Base-by-base conservation (phyloP, 352 stramenopile species). In the Detonula confervacea region DNA sequence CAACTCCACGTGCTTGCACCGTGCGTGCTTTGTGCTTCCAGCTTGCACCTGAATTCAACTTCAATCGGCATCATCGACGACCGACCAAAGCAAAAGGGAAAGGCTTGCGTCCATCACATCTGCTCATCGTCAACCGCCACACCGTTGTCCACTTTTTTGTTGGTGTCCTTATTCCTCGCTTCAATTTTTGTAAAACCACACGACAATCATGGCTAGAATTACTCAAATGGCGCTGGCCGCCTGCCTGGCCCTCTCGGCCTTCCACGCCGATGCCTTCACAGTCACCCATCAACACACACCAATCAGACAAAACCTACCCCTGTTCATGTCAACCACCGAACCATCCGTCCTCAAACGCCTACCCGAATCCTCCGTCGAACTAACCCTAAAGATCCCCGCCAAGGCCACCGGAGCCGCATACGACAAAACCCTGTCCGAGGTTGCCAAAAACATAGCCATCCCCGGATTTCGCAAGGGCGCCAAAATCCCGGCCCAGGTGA, bases 401-500 rank as follows among this genome's bases (percentile, higher is more conserved):
- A 30, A 52, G 20, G 79, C 83, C 27, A 92, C 89, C 12, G 77
- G 84, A 30, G 83, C 85, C 20, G 87, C 87, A 16, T 94, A 92
- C 65, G 89, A 92, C 49, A 91, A 90, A 63, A 83, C 81, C 7
- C 75, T 87, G 16, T 62, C 65, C 22, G 87, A 91, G 63, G 60
- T 91, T 6, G 82, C 82, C 25, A 91, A 89, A 59, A 87, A 74
- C 14, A 74, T 94, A 7, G 64, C 72, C 16, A 90, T 94, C 66
- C 87, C 89, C 30, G 89, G 89, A 42, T 94, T 94, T 72, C 87
- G 89, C 11, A 94, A 94, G 69, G 89, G 89, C 33, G 69, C 79
- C 46, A 90, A 84, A 54, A 94, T 94, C 56, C 89, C 89, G 18
- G 74, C 85, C 0, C 52, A 81, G 22, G 83, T 94, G 12, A 68